Evolutionary conservation across 768 basidiomycete genomes (phyloP), one percentile per base, ranked within the genome.

Genomic region (Leucogyrophana mollusca): DNA sequence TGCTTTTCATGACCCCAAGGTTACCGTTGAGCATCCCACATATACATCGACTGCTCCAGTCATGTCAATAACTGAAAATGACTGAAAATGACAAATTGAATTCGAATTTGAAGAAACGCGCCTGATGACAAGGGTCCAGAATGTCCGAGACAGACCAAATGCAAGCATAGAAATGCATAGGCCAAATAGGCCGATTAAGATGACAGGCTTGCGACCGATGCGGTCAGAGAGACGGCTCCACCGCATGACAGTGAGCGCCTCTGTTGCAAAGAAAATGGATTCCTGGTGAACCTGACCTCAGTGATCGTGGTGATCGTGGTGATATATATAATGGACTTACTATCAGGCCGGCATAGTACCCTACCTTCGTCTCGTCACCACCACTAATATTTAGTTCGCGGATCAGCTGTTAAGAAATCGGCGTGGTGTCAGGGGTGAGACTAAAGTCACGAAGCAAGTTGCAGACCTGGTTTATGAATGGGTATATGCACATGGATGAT

Each of bases 191-290:
- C 87, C 87, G 2, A 64, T 68, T 36, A 89, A 70, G 48, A 90
- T 78, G 23, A 90, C 79, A 0, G 87, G 87, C 56, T 83, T 87
- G 34, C 87, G 79, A 9, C 88, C 87, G 13, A 89, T 64, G 34
- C 70, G 67, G 56, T 89, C 87, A 8, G 86, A 87, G 13, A 80
- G 51, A 22, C 83, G 75, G 58, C 83, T 83, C 85, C 87, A 90
- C 43, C 85, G 79, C 27, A 90, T 64, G 23, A 87, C 79, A 3
- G 83, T 82, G 45, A 78, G 57, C 1, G 86, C 83, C 60, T 89
- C 83, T 0, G 85, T 79, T n/a, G 84, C 68, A 51, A 85, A 90
- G 66, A 88, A 90, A 24, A 87, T 60, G 3, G 86, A 88, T 76
- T 87, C 80, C 86, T 89, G 47, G 6, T 30, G 1, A 23, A 17